Percentiles rank a stretch among this genome's conserved stretches.
These are phyloP conservation scores for Fusarium floridanum DNA, from an alignment of 2,329 filamentous ascomycete genomes.

Conservation along the genomic window DNA sequence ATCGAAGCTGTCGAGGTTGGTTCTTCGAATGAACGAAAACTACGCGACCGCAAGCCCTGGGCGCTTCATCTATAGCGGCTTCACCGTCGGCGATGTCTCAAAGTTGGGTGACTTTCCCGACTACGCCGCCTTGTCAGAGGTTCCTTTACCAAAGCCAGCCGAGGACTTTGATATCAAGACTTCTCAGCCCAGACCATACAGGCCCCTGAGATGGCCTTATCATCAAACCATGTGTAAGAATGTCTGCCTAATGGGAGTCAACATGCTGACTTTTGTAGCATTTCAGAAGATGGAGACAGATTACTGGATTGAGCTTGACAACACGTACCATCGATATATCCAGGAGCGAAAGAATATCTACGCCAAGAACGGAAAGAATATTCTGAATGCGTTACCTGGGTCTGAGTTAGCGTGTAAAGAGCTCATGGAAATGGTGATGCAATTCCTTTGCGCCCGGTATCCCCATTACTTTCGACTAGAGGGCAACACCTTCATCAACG, in stretches of 20 bases:
- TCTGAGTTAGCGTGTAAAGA: slow-evolving; percentile 85
- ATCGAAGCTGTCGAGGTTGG: background rate
- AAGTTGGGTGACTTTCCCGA: background rate
- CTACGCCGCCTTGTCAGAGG: background rate
- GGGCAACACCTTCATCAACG: slow-evolving; percentile 73
- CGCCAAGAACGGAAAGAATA: slow-evolving; percentile 69
- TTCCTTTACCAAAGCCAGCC: background rate
- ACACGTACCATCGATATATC: slow-evolving; percentile 75
- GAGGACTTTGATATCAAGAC: slow-evolving; percentile 73
- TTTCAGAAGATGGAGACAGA: slow-evolving; percentile 82
- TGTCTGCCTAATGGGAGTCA: fast-evolving
- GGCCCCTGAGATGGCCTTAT: slow-evolving; percentile 86
- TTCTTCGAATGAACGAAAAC: background rate
- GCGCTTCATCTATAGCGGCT: background rate
- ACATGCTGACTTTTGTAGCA: slow-evolving; percentile 60
- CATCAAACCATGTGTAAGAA: slow-evolving; percentile 89
- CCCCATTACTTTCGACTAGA: slow-evolving; percentile 78
- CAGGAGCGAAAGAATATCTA: slow-evolving; percentile 76
- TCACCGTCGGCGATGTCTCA: background rate
- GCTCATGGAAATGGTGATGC: slow-evolving; percentile 85
- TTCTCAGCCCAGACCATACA: slow-evolving; percentile 79
- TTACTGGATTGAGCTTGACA: slow-evolving; percentile 89
- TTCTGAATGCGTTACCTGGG: slow-evolving; percentile 78
- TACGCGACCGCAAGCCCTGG: background rate
- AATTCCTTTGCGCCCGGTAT: slow-evolving; percentile 82